These are phyloP conservation scores for Brassica napus DNA, from an alignment of 345 rosid species.

Conservation along the genomic window Da-Ae NC_063434.1:2167501-2168000, in stretches of 20 bases:
- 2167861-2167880: slow-evolving; percentile 20
- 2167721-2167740: background rate
- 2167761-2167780: background rate
- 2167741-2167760: too few species aligned
- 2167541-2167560: too few species aligned
- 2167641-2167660: slow-evolving; percentile 66
- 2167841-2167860: slow-evolving; percentile 14
- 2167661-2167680: slow-evolving; percentile 92
- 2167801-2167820: too few species aligned
- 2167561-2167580: too few species aligned
- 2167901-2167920: slow-evolving; percentile 14
- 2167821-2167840: background rate
- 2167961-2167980: background rate
- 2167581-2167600: too few species aligned
- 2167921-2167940: slow-evolving; percentile 33
- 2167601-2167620: background rate
- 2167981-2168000: slow-evolving; percentile 25
- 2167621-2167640: background rate
- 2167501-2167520: too few species aligned
- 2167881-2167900: slow-evolving; percentile 13
- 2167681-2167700: slow-evolving; percentile 88
- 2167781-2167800: background rate
- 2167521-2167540: too few species aligned
- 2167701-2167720: slow-evolving; percentile 73
- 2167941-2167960: slow-evolving; percentile 25